Evolutionary conservation across 1,139 yeast genomes (phyloP).

Genomic region (Diutina neorugosa): DNA sequence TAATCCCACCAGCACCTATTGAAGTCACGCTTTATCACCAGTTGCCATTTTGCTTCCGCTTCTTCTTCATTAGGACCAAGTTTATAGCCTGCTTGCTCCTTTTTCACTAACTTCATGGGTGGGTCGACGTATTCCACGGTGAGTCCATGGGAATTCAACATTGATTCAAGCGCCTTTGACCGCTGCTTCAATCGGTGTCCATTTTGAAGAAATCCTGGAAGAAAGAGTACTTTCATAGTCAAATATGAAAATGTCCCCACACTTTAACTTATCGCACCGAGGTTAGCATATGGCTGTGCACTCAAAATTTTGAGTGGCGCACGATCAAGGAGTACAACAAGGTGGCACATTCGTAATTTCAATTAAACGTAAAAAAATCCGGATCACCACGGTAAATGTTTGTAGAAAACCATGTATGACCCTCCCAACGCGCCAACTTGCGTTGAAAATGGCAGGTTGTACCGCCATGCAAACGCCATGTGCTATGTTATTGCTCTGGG

Average conservation of each 20-base stretch:
- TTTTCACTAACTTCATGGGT: constrained; percentile 15
- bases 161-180: neutral
- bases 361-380: too few relatives aligned
- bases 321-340: neutral
- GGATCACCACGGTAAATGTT: too few relatives aligned
- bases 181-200: neutral
- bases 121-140: constrained; percentile 29
- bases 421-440: too few relatives aligned
- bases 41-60: constrained; percentile 8
- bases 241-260: neutral
- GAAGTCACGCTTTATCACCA: constrained; percentile 7
- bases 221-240: neutral
- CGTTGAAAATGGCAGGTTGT: neutral
- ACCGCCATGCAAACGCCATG: neutral
- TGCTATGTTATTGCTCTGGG: neutral
- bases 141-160: constrained; percentile 17
- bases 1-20: constrained; percentile 11
- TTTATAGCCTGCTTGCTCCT: constrained; percentile 18
- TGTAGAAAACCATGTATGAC: too few relatives aligned
- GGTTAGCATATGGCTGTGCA: neutral
- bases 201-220: constrained; percentile 3
- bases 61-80: constrained; percentile 17
- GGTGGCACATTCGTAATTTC: too few relatives aligned
- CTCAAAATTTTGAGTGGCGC: neutral
- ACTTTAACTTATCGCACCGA: neutral